Evolutionary conservation across 495 filamentous ascomycete species (phyloP).

Genomic region (Arthonia radiata): DNA sequence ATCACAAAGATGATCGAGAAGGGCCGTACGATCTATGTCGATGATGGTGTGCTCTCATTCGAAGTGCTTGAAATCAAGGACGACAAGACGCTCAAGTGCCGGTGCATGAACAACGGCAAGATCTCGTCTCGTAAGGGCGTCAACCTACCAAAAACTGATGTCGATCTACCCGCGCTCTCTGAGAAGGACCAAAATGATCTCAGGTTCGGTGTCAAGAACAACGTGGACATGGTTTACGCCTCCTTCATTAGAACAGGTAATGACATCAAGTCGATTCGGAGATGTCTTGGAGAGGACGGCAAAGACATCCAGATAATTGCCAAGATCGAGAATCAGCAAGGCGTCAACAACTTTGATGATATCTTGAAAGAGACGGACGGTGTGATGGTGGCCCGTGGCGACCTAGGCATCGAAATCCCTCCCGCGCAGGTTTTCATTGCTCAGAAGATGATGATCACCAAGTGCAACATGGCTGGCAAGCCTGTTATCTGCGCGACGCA

Average conservation of each 20-base stretch:
- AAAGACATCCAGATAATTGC: conserved; percentile 97
- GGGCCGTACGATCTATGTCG: conserved; percentile 95
- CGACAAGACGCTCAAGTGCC: conserved; percentile 60
- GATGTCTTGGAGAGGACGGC: conserved; percentile 76
- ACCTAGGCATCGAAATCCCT: conserved; percentile 94
- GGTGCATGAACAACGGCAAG: conserved; percentile 85
- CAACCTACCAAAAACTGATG: conserved; percentile 94
- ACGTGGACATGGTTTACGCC: conserved; percentile 95
- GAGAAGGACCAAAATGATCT: conserved; percentile 93
- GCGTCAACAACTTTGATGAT: conserved; percentile 96
- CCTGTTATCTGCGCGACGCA: conserved; percentile 85
- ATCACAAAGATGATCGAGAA: conserved; percentile 89
- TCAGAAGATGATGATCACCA: conserved; percentile 99
- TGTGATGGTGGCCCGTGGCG: conserved; percentile 98
- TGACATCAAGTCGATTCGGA: conserved; percentile 79
- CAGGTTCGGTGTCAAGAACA: conserved; percentile 87
- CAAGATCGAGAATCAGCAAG: conserved; percentile 99
- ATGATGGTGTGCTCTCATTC: conserved; percentile 91
- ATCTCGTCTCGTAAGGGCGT: conserved; percentile 97
- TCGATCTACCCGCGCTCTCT: conserved; percentile 92
- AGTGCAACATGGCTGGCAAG: conserved; percentile 98
- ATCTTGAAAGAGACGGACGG: conserved; percentile 91
- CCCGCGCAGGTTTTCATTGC: conserved; percentile 95
- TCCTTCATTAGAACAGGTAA: conserved; percentile 87
- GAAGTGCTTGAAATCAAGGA: conserved; percentile 74